Evolutionary conservation across 768 basidiomycete genomes (phyloP).

Genomic region (Xerocomellus chrysenteron): DNA sequence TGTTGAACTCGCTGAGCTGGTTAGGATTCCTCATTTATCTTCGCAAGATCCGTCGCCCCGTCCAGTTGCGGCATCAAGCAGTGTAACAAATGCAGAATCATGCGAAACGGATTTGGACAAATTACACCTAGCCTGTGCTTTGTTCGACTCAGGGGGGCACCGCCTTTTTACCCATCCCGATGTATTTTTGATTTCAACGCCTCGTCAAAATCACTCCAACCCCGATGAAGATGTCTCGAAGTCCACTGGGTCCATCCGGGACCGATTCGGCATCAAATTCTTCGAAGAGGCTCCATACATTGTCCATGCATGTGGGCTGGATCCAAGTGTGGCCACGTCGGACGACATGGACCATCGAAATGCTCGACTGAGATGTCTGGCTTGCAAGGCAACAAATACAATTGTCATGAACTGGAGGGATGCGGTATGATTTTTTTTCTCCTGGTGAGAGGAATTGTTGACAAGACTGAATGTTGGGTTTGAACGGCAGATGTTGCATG

Average conservation of each 20-base stretch:
- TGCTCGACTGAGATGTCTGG: constrained; percentile 1
- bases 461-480: not conserved
- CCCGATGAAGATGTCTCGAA: too few relatives aligned
- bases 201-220: not conserved
- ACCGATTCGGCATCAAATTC: not conserved
- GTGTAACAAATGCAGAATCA: not conserved
- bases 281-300: not conserved
- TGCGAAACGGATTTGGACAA: not conserved
- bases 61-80: not conserved
- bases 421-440: constrained; percentile 3
- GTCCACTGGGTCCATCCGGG: not conserved
- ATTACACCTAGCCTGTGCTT: constrained; percentile 9
- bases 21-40: not conserved
- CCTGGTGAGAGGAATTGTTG: not conserved
- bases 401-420: constrained; percentile 5
- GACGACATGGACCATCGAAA: constrained; percentile 12
- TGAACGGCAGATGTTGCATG: constrained; percentile 6
- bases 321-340: constrained; percentile 5
- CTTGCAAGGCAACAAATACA: not conserved
- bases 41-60: too few relatives aligned
- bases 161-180: not conserved
- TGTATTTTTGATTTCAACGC: not conserved
- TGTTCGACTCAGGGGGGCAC: not conserved
- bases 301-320: constrained; percentile 2
- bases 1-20: not conserved